These are phyloP conservation scores for Ceratocystis ficicola DNA, from an alignment of 2,329 filamentous ascomycete species.

Conservation along the genomic window DNA sequence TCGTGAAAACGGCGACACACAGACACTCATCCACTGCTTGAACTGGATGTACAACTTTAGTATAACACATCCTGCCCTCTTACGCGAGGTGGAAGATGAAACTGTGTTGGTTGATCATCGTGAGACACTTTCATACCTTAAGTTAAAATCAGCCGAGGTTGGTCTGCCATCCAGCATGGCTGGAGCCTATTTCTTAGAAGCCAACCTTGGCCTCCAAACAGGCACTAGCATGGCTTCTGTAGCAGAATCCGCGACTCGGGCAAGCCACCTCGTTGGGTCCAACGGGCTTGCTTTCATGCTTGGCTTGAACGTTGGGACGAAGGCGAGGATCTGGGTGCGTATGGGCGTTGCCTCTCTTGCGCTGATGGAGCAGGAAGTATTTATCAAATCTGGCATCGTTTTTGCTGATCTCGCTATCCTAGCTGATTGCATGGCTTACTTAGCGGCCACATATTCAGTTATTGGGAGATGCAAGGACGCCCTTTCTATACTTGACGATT, in stretches of 20 bases:
- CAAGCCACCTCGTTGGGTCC: slow-evolving; percentile 5
- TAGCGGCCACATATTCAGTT: slow-evolving; percentile 35
- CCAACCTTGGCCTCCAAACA: slow-evolving; percentile 62
- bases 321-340: slow-evolving; percentile 46
- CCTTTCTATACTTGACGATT: slow-evolving; percentile 37
- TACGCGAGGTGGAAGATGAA: slow-evolving; percentile 55
- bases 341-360: slow-evolving; percentile 47
- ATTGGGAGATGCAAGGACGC: slow-evolving; percentile 41
- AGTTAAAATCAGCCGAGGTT: slow-evolving; percentile 71
- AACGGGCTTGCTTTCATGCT: slow-evolving; percentile 12
- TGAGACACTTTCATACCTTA: slow-evolving; percentile 72
- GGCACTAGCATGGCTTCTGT: slow-evolving; percentile 54
- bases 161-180: slow-evolving; percentile 78
- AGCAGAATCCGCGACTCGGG: slow-evolving; percentile 23
- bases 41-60: slow-evolving; percentile 94
- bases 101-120: slow-evolving; percentile 66
- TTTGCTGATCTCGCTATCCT: slow-evolving; percentile 48
- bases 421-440: slow-evolving; percentile 53
- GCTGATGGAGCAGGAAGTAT: slow-evolving; percentile 50
- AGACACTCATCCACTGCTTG: slow-evolving; percentile 84
- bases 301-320: not conserved
- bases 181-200: slow-evolving; percentile 73
- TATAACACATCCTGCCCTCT: slow-evolving; percentile 68
- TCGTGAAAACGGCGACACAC: slow-evolving; percentile 81
- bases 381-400: slow-evolving; percentile 52